Conservation (phyloP, 2,329 filamentous ascomycete species). For the Fusarium duplospermum region DNA sequence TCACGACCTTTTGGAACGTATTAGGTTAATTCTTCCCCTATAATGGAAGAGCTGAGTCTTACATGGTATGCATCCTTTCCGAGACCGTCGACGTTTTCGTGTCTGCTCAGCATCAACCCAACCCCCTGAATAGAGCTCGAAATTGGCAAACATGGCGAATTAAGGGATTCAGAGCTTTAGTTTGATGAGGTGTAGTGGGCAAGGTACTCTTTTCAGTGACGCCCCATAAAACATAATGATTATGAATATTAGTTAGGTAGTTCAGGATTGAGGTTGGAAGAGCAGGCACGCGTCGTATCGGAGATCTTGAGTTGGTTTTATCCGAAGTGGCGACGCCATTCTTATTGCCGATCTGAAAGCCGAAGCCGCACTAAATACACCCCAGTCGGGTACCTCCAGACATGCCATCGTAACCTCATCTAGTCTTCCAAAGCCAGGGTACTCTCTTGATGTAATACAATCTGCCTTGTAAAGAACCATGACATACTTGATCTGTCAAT, state of each 20-base stretch:
- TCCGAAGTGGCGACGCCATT: neutral
- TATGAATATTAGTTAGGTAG: neutral
- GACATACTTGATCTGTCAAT: neutral
- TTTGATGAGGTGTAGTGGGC: neutral
- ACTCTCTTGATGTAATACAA: neutral
- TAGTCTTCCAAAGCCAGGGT: neutral
- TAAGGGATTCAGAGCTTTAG: neutral
- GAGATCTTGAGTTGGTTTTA: neutral
- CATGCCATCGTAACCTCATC: neutral
- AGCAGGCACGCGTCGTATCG: neutral
- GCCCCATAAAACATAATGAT: neutral
- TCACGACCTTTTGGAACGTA: neutral
- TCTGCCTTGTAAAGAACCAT: neutral
- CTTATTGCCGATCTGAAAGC: neutral
- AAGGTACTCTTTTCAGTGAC: too few species aligned
- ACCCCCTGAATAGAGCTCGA: neutral
- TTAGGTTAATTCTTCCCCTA: fast-evolving
- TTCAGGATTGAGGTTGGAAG: neutral
- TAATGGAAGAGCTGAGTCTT: fast-evolving
- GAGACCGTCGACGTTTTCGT: neutral
- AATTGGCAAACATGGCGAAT: neutral
- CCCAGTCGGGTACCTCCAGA: too few species aligned
- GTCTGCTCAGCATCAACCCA: neutral
- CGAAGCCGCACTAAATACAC: neutral
- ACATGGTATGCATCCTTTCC: neutral